Conservation (phyloP, 768 basidiomycete species). For the Clitopilus hobsonii region DNA sequence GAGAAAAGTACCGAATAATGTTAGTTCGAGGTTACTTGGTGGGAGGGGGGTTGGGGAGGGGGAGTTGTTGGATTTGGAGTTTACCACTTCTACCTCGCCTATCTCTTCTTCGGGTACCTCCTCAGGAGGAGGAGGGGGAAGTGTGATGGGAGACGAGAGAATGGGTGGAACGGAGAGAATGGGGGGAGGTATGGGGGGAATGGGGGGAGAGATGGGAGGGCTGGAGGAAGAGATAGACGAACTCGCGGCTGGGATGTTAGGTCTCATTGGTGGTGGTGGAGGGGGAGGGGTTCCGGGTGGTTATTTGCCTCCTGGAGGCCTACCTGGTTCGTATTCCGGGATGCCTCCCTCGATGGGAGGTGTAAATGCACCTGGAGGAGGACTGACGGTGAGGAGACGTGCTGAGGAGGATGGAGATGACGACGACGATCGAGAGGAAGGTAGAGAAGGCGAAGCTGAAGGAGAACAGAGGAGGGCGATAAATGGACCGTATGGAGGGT, state of each 20-base stretch:
- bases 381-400: not conserved
- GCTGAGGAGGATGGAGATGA: not conserved
- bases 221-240: not conserved
- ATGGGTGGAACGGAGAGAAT: not conserved
- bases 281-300: not conserved
- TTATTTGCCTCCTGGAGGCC: no score
- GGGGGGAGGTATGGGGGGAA: not conserved
- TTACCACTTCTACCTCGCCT: no score
- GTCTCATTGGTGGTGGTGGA: not conserved
- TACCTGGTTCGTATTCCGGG: no score
- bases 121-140: no score
- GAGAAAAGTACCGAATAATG: slow-evolving; percentile 77
- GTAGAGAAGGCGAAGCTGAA: no score
- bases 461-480: no score
- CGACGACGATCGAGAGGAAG: not conserved
- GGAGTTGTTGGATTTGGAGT: not conserved
- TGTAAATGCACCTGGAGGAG: not conserved
- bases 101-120: no score
- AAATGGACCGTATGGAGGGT: no score
- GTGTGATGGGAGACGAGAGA: no score
- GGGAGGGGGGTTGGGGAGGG: slow-evolving; percentile 30
- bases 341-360: no score
- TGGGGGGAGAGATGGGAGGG: not conserved
- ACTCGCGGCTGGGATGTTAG: not conserved
- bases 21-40: slow-evolving; percentile 42